Evolutionary conservation across 2,329 filamentous ascomycete species (phyloP).

Genomic region (Blumeria graminis): DNA sequence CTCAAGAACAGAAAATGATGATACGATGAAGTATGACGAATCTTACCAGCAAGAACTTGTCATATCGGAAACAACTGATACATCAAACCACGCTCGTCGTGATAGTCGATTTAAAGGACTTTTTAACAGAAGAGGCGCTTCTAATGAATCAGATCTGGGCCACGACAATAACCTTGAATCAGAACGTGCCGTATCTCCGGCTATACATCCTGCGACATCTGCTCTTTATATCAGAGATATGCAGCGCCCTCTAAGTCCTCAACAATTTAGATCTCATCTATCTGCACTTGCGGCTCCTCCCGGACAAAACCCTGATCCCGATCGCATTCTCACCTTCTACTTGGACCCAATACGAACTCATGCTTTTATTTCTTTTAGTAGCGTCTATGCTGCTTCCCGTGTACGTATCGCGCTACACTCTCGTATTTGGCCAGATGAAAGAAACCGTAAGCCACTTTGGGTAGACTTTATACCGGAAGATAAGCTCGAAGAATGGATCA

Average conservation of each 20-base stretch:
- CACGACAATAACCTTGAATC: conserved; percentile 7
- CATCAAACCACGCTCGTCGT: neutral
- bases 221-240: conserved; percentile 78
- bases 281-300: conserved; percentile 39
- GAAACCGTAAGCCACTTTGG: conserved; percentile 60
- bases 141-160: conserved; percentile 4
- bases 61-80: neutral
- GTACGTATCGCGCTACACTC: conserved; percentile 57
- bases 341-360: conserved; percentile 74
- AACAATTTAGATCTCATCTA: conserved; percentile 43
- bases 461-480: conserved; percentile 74
- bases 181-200: conserved; percentile 22
- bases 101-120: conserved; percentile 25
- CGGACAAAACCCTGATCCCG: conserved; percentile 23
- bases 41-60: conserved; percentile 2
- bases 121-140: conserved; percentile 9
- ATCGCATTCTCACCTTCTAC: conserved; percentile 43
- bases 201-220: conserved; percentile 46
- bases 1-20: neutral
- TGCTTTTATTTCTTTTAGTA: conserved; percentile 53
- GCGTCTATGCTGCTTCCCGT: conserved; percentile 44
- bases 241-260: conserved; percentile 59
- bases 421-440: conserved; percentile 67
- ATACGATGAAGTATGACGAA: neutral
- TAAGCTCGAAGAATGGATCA: conserved; percentile 49